Evolutionary conservation across 495 filamentous ascomycete species (phyloP).

Genomic region (Neohortaea acidophila): DNA sequence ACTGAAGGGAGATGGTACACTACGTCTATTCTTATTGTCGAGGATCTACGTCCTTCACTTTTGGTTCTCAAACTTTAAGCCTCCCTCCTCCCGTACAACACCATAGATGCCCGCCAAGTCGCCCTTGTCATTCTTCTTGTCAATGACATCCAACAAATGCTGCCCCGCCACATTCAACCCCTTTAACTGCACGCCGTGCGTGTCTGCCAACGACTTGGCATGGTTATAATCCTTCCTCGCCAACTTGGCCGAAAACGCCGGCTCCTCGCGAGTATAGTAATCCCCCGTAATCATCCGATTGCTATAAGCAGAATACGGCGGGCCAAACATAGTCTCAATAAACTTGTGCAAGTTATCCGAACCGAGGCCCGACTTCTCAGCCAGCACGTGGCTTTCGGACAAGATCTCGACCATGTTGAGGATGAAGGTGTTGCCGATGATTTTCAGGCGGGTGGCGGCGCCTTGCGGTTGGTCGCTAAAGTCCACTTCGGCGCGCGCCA

Average conservation of each 20-base stretch:
- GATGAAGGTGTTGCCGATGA: slow-evolving; percentile 79
- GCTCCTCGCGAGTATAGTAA: slow-evolving; percentile 55
- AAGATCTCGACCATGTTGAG: slow-evolving; percentile 68
- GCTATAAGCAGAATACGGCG: slow-evolving; percentile 54
- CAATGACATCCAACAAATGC: slow-evolving; percentile 55
- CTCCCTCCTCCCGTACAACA: slow-evolving; percentile 50
- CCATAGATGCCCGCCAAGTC: slow-evolving; percentile 82
- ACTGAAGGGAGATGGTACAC: too few relatives aligned
- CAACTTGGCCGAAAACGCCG: slow-evolving; percentile 74
- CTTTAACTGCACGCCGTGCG: slow-evolving; percentile 45
- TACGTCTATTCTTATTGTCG: too few relatives aligned
- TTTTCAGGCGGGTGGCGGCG: slow-evolving; percentile 52
- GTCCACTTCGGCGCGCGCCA: slow-evolving; percentile 54
- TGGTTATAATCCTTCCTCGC: slow-evolving; percentile 76
- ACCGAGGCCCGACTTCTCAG: slow-evolving; percentile 70
- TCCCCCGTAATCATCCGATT: slow-evolving; percentile 59
- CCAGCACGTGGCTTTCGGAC: slow-evolving; percentile 57
- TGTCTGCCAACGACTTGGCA: slow-evolving; percentile 49
- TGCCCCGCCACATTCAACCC: slow-evolving; percentile 51
- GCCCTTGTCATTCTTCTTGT: slow-evolving; percentile 55
- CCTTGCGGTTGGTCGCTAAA: slow-evolving; percentile 45
- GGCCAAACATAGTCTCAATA: slow-evolving; percentile 50
- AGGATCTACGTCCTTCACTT: background rate
- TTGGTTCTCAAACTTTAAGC: slow-evolving; percentile 47
- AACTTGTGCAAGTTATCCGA: slow-evolving; percentile 50